Conservation (phyloP, 1,139 yeast genomes). For the Entelexis paramagnoliae region DNA sequence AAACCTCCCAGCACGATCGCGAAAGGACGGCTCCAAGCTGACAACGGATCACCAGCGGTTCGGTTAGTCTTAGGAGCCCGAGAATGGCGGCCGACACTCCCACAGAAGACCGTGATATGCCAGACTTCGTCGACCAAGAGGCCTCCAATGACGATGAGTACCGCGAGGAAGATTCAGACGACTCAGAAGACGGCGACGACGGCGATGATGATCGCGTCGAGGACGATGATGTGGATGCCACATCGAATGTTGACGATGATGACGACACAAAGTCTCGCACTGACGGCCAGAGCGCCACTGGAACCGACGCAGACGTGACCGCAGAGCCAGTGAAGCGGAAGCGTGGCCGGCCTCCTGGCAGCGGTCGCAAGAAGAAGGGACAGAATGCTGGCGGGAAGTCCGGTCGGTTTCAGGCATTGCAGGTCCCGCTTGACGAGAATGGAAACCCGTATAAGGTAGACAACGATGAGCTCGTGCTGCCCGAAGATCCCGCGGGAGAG, state of each 20-base stretch:
- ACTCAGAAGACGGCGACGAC: constrained; percentile 1
- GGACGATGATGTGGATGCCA: constrained; percentile 9
- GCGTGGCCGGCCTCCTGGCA: constrained; percentile 25
- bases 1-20: too few relatives aligned
- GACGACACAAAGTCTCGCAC: constrained; percentile 4
- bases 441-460: constrained; percentile 44
- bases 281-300: background rate
- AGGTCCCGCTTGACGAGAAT: constrained; percentile 22
- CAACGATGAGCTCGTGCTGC: constrained; percentile 76
- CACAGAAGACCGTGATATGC: constrained; percentile 12
- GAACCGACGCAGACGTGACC: constrained; percentile 4
- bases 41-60: background rate
- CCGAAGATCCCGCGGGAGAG: constrained; percentile 72
- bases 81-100: background rate
- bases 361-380: constrained; percentile 18
- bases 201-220: constrained; percentile 14
- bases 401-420: constrained; percentile 18
- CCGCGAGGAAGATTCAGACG: constrained; percentile 14
- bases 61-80: background rate
- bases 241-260: constrained; percentile 7
- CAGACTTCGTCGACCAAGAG: constrained; percentile 9
- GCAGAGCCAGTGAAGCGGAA: constrained; percentile 20
- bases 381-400: constrained; percentile 4
- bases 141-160: constrained; percentile 12
- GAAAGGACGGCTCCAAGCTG: too few relatives aligned